Base-by-base conservation (phyloP, 371 early-diverging fungal genomes). In the Syncephalastrum contaminatum region DNA sequence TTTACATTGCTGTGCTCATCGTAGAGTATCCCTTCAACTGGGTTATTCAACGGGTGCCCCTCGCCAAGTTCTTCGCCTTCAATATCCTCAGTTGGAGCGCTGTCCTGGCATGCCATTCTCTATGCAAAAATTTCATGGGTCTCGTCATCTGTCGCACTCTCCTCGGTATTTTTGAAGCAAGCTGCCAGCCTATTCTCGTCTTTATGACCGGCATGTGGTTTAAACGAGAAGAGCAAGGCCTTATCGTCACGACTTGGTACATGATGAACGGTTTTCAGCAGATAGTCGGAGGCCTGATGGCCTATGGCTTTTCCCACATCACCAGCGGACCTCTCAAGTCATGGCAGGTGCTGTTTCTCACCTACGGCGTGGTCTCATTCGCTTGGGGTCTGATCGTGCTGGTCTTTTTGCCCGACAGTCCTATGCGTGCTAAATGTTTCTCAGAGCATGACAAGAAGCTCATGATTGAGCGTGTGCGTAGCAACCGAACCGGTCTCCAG, bases 201-300 rank as follows among this genome's bases (percentile, higher is more conserved):
- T 41, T 61, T 12, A 24, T 64, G 19, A 60, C 65, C 3, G 48
- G 57, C n/a, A 64, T 82, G 21, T 82, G 74, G 72, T 81, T 74
- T 46, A 70, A 63, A 12, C 67, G 77, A 15, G 61, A 73, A 14
- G 93, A 94, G 67, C 84, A 84, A 64, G 85, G 88, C 5, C 69
- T 78, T 50, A 85, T 92, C 43, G 78, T 87, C 14, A 88, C 87
- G 2, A 54, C 84, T 43, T 91, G 65, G 65, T 64, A 60, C 22
- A 60, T 64, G 53, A 64, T 64, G 65, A 64, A 64, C 7, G 65
- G 65, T 12, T 60, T 60, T 41, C 65, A 64, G 40, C 65, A 64
- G 45, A 64, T 64, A 14, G 65, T 64, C 4, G 65, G 65, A 39
- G 65, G 65, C 43, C 18, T 64, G 4, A 40, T 64, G 7, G 65